Evolutionary conservation across 1,284 basidiomycete genomes (phyloP), one percentile per base, ranked within the genome.

Genomic region (Trametes polyzona): DNA sequence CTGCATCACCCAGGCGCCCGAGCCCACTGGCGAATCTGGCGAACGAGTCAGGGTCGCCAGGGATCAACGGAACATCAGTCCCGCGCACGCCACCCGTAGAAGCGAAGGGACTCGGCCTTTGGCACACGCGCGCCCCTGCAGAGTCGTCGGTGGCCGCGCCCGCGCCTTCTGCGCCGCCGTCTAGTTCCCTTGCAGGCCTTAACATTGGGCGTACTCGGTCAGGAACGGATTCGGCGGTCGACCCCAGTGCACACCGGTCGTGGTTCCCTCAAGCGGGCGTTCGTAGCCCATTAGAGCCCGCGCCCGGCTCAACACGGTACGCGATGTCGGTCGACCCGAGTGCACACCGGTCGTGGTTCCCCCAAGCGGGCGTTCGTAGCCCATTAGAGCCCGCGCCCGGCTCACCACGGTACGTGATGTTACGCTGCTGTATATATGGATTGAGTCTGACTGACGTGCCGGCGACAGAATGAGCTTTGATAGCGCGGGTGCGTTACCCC

Each of bases 311-410:
- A n/a, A n/a, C n/a, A n/a, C n/a, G n/a, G n/a, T n/a, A n/a, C n/a
- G n/a, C n/a, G n/a, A n/a, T n/a, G n/a, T 32, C 57, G 6, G 49
- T 63, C 12, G 67, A 70, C 9, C 33, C 57, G 14, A 42, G 61
- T 47, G 62, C 53, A 9, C 67, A 69, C 27, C 65, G 62, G 44
- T 64, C 63, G 26, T 69, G 66, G 68, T 54, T 67, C 17, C 70
- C 69, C 9, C 53, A 55, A 19, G 50, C 52, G n/a, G 55, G 52
- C 27, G 27, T 55, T 9, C 63, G 63, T 10, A 60, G 55, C 17
- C 58, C 67, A 2, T 37, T 59, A 5, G 68, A 71, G 30, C 55
- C 61, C 17, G 37, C 55, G n/a, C 47, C 64, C 16, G 51, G 55
- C 26, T 63, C 69, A 3, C 61, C 69, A 21, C 58, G 64, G 69